These are phyloP conservation scores for Ceratobasidium sp. DNA, from an alignment of 1,284 basidiomycete species.

Conservation along the genomic window DNA sequence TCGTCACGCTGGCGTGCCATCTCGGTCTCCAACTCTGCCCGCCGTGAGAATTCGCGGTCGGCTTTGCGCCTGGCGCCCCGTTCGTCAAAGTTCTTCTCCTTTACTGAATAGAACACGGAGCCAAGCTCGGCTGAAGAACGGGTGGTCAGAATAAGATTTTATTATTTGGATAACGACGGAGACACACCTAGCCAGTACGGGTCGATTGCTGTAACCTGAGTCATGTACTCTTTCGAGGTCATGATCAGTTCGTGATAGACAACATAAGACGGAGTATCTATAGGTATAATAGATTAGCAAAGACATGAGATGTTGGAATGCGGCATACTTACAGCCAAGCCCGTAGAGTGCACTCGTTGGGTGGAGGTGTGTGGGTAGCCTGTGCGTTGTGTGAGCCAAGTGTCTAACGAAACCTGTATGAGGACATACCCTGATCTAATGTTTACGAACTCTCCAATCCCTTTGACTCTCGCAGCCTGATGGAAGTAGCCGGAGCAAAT, in stretches of 20 bases:
- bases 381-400: conserved; percentile 8
- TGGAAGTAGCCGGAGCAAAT: conserved; percentile 99
- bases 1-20: conserved; percentile 89
- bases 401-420: neutral
- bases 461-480: conserved; percentile 97
- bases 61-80: conserved; percentile 76
- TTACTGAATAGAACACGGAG: conserved; percentile 94
- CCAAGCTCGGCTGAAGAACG: conserved; percentile 77
- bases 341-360: conserved; percentile 98
- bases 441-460: conserved; percentile 99
- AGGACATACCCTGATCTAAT: conserved; percentile 84
- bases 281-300: conserved; percentile 49
- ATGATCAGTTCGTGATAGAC: conserved; percentile 97
- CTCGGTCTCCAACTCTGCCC: conserved; percentile 89
- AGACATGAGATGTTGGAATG: conserved; percentile 32
- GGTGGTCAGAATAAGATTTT: conserved; percentile 10
- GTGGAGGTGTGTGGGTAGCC: conserved; percentile 88
- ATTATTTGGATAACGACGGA: conserved; percentile 37
- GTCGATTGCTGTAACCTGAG: conserved; percentile 94
- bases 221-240: conserved; percentile 97
- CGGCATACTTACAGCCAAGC: conserved; percentile 83
- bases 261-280: conserved; percentile 95
- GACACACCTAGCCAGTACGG: conserved; percentile 90
- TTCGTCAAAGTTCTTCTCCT: conserved; percentile 95
- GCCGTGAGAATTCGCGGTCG: conserved; percentile 89